Conservation (phyloP, 208 protist genomes). For the Wallacemonas sp. region DNA sequence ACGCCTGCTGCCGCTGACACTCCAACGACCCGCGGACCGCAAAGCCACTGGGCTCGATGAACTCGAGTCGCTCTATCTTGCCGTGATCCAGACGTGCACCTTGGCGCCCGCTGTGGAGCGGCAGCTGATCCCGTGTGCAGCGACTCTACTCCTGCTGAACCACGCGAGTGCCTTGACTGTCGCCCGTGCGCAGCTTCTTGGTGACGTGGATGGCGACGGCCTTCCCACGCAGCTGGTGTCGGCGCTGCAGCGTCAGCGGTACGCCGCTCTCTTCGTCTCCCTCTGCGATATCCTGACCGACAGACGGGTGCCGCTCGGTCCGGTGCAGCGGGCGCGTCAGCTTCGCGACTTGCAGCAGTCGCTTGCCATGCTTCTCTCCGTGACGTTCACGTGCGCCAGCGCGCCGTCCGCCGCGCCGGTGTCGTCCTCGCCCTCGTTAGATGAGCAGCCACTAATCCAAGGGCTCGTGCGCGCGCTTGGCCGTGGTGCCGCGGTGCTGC, state of each 20-base stretch:
- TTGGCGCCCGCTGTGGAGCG: constrained; percentile 22
- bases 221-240: constrained; percentile 7
- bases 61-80: constrained; percentile 48
- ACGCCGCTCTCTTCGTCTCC: constrained; percentile 32
- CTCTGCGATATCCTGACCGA: constrained; percentile 63
- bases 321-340: constrained; percentile 61
- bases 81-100: constrained; percentile 2
- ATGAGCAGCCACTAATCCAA: constrained; percentile 25
- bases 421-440: too few relatives aligned
- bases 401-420: too few relatives aligned
- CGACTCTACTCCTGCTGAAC: constrained; percentile 46
- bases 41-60: constrained; percentile 40
- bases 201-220: constrained; percentile 3
- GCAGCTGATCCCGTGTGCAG: constrained; percentile 51
- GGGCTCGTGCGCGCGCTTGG: constrained; percentile 29
- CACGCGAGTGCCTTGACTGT: constrained; percentile 17
- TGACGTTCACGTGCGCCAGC: too few relatives aligned
- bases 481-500: constrained; percentile 47
- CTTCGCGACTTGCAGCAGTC: constrained; percentile 49
- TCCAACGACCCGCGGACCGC: constrained; percentile 46
- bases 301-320: constrained; percentile 51
- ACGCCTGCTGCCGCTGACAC: constrained; percentile 36
- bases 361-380: constrained; percentile 35
- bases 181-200: background rate
- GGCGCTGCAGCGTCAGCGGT: constrained; percentile 25